Percentiles rank a stretch among this genome's conserved stretches.
Evolutionary conservation across 352 stramenopile species (phyloP).

Genomic region (Thalassiosira mediterranea): DNA sequence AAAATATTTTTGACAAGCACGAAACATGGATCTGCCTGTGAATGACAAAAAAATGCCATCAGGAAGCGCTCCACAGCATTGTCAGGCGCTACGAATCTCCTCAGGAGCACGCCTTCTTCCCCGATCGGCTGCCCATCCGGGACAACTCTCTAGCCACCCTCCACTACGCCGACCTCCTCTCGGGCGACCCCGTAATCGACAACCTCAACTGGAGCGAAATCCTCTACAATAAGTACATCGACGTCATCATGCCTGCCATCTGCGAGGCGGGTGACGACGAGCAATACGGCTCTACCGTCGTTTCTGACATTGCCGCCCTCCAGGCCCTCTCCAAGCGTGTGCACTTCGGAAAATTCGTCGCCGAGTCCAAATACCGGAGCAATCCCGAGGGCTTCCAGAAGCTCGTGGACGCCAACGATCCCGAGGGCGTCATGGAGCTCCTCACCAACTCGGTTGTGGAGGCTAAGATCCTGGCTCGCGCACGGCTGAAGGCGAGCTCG

Average conservation of each 20-base stretch:
- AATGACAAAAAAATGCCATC: slow-evolving; percentile 62
- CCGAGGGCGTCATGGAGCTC: slow-evolving; percentile 93
- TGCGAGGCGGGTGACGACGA: slow-evolving; percentile 90
- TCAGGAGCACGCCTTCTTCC: slow-evolving; percentile 98
- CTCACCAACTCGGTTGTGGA: slow-evolving; percentile 95
- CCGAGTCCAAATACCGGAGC: slow-evolving; percentile 93
- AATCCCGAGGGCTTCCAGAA: slow-evolving; percentile 90
- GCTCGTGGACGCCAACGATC: slow-evolving; percentile 92
- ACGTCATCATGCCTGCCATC: slow-evolving; percentile 93
- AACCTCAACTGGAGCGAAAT: slow-evolving; percentile 98
- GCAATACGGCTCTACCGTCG: slow-evolving; percentile 86
- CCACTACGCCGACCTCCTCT: slow-evolving; percentile 91
- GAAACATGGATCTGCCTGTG: no score
- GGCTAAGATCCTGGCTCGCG: slow-evolving; percentile 86
- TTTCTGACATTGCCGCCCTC: slow-evolving; percentile 90
- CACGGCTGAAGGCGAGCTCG: slow-evolving; percentile 94
- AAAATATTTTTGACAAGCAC: no score
- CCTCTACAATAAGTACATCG: slow-evolving; percentile 95
- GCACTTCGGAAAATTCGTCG: slow-evolving; percentile 99
- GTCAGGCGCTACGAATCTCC: slow-evolving; percentile 97
- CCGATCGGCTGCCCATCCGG: slow-evolving; percentile 86
- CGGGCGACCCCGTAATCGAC: slow-evolving; percentile 45
- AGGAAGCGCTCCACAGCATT: slow-evolving; percentile 77
- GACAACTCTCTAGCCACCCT: slow-evolving; percentile 89
- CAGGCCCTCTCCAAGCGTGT: slow-evolving; percentile 96